Evolutionary conservation across 1,284 basidiomycete genomes (phyloP), one percentile per base, ranked within the genome.

Genomic region (Tilletia indica): DNA sequence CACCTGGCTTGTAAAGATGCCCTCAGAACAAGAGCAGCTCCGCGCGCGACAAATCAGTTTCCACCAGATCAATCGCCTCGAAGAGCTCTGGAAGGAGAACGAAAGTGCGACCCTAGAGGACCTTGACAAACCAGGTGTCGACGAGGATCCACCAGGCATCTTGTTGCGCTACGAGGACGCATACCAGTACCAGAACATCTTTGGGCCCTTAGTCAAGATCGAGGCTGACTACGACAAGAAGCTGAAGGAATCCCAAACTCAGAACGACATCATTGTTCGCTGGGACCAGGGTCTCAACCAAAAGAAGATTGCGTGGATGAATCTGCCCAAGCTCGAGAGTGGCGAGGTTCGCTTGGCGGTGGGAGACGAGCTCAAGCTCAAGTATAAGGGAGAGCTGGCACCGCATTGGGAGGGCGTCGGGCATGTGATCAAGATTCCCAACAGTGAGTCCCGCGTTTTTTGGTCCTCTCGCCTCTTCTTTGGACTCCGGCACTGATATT

Each of bases 211-310:
- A 54, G 96, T 99, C 84, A 99, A 99, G 87, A 98, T 99, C 80
- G 97, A 99, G 84, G 97, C 97, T 5, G 97, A 99, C 86, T 99
- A 98, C 82, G 97, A 99, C 85, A 96, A 97, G 86, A 90, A 91
- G 73, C 88, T 99, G 81, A 99, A 99, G 86, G 97, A 99, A 85
- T 93, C 93, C 72, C 97, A 99, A 86, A 97, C 95, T 0, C 97
- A 99, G 86, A 96, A 93, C 21, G 94, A 97, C 79, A 93, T 99
- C 77, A 90, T 90, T 31, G 91, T 99, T 14, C 89, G 97, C 61
- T 99, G 97, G 97, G 97, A 99, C 85, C 88, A 97, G 76, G 96
- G 97, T 85, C 87, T 98, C 75, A 99, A 99, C 85, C 95, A 97
- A 86, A 98, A 97, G 85, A 90, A 95, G 47, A 91, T 98, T 19